Evolutionary conservation across 306 rosid species (phyloP).

Genomic region (Trichosanthes truncata): DNA sequence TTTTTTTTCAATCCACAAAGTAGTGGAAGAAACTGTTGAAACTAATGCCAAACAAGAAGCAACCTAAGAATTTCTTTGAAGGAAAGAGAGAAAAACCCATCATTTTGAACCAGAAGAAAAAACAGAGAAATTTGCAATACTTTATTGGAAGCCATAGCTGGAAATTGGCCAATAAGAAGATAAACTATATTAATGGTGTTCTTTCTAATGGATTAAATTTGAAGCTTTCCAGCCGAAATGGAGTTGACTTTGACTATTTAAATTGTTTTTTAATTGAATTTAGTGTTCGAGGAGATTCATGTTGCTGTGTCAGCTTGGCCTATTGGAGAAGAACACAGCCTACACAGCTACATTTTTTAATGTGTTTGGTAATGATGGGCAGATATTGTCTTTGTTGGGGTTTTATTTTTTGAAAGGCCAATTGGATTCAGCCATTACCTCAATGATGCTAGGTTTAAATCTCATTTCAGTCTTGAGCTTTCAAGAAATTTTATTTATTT

Average conservation of each 20-base stretch:
- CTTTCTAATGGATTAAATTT: neutral
- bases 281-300: slow-evolving; percentile 5
- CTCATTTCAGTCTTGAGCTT: too few species aligned
- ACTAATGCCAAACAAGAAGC: neutral
- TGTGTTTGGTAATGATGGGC: neutral
- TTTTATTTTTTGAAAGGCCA: neutral
- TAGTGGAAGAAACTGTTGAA: slow-evolving; percentile 1
- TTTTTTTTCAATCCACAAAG: neutral
- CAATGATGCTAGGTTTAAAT: neutral
- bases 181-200: neutral
- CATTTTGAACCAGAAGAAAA: neutral
- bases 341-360: neutral
- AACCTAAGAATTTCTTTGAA: neutral
- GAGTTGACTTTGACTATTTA: neutral
- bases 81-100: neutral
- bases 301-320: slow-evolving; percentile 2
- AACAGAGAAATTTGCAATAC: neutral
- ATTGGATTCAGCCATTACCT: neutral
- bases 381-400: neutral
- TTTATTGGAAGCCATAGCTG: neutral
- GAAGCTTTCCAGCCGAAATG: neutral
- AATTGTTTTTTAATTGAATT: neutral
- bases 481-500: too few species aligned
- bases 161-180: neutral
- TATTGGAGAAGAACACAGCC: neutral